Evolutionary conservation across 495 filamentous ascomycete species (phyloP), one percentile per base, ranked within the genome.

Genomic region (Neurospora sp.): DNA sequence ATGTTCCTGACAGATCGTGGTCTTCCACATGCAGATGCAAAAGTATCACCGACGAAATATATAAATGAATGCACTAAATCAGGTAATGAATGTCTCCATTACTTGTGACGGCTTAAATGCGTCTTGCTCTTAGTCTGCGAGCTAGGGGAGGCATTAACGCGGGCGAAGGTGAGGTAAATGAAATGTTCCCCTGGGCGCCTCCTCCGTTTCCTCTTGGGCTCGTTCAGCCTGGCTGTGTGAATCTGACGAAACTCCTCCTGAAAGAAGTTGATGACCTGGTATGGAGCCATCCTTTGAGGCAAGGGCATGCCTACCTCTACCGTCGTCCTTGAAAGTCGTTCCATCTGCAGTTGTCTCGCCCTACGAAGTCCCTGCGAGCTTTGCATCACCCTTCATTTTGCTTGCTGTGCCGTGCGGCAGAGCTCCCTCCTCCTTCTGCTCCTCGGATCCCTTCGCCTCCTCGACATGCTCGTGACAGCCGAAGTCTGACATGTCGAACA

Each of bases 111-210:
- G n/a, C n/a, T n/a, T n/a, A n/a, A n/a, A n/a, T n/a, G n/a, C n/a
- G n/a, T n/a, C n/a, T n/a, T n/a, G n/a, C n/a, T n/a, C n/a, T n/a
- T n/a, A n/a, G n/a, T 27, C 3, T 46, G 42, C 42, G 8, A 10
- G n/a, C 2, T 46, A 18, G 1, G 5, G 20, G 9, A 20, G 18
- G 8, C 18, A 3, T 20, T 46, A 20, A 10, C 18, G 8, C 10
- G 42, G 9, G 18, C 4, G 42, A 46, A 46, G 18, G 8, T 0
- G 9, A 46, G 3, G 42, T 8, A 46, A 2, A 20, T 4, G 2
- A 2, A 10, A 20, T 4, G 1, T 0, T 0, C 8, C 3, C n/a
- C 0, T 8, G 3, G 2, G 42, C 3, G 18, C 18, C 3, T 46
- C 0, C 3, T 46, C 42, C 18, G 42, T 46, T 9, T 46, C 9